phyloP scores from a whole-genome alignment of 768 basidiomycete genomes.

The Paxillus ammoniavirescens region DNA sequence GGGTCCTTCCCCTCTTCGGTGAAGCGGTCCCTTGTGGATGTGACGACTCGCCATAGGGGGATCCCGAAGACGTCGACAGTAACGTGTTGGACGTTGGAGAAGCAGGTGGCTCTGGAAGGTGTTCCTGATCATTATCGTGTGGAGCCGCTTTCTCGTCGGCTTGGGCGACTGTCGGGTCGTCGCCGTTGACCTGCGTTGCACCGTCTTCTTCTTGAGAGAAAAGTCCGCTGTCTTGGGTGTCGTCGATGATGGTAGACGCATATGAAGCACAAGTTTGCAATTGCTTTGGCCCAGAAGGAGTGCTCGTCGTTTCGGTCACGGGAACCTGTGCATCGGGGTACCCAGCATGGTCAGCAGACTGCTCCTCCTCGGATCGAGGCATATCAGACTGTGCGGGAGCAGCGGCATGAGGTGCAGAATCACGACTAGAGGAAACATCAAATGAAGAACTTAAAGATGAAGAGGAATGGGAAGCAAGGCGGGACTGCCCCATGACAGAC shows the following conservation, averaged over 20 bases:
- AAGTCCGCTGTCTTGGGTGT: conserved; percentile 35
- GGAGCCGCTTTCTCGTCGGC: conserved; percentile 16
- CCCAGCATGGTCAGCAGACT: conserved; percentile 47
- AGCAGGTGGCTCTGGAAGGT: conserved; percentile 58
- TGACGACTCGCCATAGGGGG: conserved; percentile 46
- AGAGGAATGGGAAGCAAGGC: conserved; percentile 30
- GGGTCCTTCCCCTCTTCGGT: conserved; percentile 42
- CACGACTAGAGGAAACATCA: conserved; percentile 48
- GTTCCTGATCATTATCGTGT: conserved; percentile 35
- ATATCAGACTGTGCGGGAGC: conserved; percentile 30
- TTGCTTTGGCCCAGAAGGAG: conserved; percentile 25
- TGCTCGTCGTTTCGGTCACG: conserved; percentile 1
- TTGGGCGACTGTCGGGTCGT: conserved; percentile 17
- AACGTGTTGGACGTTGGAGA: conserved; percentile 55
- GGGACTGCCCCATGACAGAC: conserved; percentile 30
- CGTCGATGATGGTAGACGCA: conserved; percentile 52
- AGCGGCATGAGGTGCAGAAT: conserved; percentile 30
- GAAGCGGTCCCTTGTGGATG: conserved; percentile 27
- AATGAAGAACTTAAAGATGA: conserved; percentile 33
- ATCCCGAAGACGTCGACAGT: conserved; percentile 30
- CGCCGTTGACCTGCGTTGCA: conserved; percentile 6
- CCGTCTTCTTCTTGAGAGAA: conserved; percentile 28
- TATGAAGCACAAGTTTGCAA: conserved; percentile 44
- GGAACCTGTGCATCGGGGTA: conserved; percentile 44
- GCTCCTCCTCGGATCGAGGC: conserved; percentile 42